Conservation (phyloP, 208 protist genomes). For the Trypanosoma mega region DNA sequence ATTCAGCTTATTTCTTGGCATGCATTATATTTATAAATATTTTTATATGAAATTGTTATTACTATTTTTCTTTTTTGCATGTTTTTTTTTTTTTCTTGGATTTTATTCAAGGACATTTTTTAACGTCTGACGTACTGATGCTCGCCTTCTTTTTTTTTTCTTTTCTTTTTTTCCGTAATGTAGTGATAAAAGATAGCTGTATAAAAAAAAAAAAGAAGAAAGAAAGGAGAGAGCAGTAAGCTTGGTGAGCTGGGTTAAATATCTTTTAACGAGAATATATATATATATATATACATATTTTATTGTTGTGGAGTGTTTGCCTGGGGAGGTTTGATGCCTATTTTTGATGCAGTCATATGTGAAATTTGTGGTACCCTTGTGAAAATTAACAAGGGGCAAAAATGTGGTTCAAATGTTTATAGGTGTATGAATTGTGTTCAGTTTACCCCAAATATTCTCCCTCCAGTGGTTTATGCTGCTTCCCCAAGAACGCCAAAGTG, state of each 20-base stretch:
- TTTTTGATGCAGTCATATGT: constrained; percentile 6
- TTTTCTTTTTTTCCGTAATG: background rate
- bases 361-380: constrained; percentile 8
- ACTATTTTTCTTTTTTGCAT: too few species aligned
- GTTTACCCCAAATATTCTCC: background rate
- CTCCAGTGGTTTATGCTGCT: background rate
- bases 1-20: too few species aligned
- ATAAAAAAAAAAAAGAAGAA: background rate
- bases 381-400: background rate
- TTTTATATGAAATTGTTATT: too few species aligned
- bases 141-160: constrained; percentile 15
- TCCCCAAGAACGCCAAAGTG: constrained; percentile 24
- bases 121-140: background rate
- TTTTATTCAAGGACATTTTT: too few species aligned
- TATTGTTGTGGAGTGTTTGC: background rate
- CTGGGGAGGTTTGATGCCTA: constrained; percentile 7
- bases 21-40: too few species aligned
- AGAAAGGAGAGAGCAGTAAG: constrained; percentile 1
- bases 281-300: background rate
- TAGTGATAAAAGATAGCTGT: background rate
- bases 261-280: background rate
- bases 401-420: background rate
- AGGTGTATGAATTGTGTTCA: background rate
- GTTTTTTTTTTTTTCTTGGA: too few species aligned
- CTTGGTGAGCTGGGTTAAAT: background rate